phyloP scores from a whole-genome alignment of 768 basidiomycete genomes.

The Rhodotorula diobovata region DNA sequence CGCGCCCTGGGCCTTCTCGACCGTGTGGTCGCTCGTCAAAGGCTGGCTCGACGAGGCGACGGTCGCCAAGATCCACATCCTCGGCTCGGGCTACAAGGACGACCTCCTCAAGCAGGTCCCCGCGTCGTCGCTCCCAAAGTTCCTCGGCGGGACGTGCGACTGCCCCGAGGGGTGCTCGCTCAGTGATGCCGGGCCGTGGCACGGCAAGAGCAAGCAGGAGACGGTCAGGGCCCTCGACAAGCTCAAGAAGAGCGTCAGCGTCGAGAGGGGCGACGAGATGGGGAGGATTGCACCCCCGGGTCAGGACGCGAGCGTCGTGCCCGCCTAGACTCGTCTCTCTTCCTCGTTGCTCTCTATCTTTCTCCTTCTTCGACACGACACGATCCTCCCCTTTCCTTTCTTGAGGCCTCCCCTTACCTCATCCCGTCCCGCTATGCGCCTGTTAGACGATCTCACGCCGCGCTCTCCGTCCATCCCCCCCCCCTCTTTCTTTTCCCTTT shows the following conservation, averaged over 20 bases:
- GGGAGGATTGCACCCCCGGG: constrained; percentile 26
- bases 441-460: neutral
- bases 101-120: constrained; percentile 76
- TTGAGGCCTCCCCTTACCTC: too few species aligned
- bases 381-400: neutral
- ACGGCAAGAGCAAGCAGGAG: constrained; percentile 44
- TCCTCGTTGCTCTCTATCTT: neutral
- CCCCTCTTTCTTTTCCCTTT: neutral
- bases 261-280: constrained; percentile 19
- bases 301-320: constrained; percentile 2
- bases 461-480: neutral
- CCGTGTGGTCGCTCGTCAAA: constrained; percentile 84
- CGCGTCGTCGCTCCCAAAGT: constrained; percentile 72
- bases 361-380: neutral
- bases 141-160: constrained; percentile 75
- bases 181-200: constrained; percentile 92
- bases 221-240: constrained; percentile 11
- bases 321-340: neutral
- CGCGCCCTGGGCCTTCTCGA: constrained; percentile 84
- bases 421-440: too few species aligned
- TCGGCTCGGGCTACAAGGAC: constrained; percentile 69
- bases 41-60: constrained; percentile 94
- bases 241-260: constrained; percentile 22
- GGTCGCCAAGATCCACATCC: constrained; percentile 86
- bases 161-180: constrained; percentile 77